Evolutionary conservation across 2,329 filamentous ascomycete species (phyloP), one percentile per base, ranked within the genome.

Genomic region (Penicillium sp.): DNA sequence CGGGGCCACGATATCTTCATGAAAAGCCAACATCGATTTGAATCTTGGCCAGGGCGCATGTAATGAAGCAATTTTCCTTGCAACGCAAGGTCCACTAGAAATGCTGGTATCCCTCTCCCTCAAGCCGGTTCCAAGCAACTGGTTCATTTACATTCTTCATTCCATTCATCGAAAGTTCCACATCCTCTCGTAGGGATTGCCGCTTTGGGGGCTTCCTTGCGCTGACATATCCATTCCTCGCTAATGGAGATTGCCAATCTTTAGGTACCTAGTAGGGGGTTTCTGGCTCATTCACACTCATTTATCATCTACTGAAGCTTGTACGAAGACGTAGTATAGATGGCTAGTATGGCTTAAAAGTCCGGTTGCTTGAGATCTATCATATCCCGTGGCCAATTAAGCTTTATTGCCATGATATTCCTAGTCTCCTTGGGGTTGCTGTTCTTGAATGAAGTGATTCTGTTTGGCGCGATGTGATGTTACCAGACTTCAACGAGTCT

Each of bases 271-370:
- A 40, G 33, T 12, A 26, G 30, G 49, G n/a, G 30, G 17, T 85
- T 76, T 88, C 86, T 44, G 81, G 72, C 44, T 19, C 15, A 19
- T 50, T 50, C 28, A 33, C 10, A 28, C 15, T 19, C n/a, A 30
- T 9, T 44, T 44, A 13, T 22, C 42, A 19, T 19, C 19, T 28
- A 13, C 5, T 30, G 17, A 30, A 13, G 42, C 19, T 8, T 9
- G 22, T 15, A 15, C 22, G 2, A 8, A 13, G 42, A 15, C 17
- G 22, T 28, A 6, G 44, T 28, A 28, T 26, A 30, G 17, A 12
- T 30, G 8, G 26, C 15, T n/a, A 8, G 15, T n/a, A 28, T 47
- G 44, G 24, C 24, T 28, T 28, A 28, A 4, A 35, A 22, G 12
- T 9, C 28, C 10, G 28, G 33, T 22, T 15, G 0, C 17, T n/a